A percentile compares a stretch with the other conserved stretches of the same genome.
Conservation (phyloP, 2,329 filamentous ascomycete species). For the Sporothrix curviconia region DNA sequence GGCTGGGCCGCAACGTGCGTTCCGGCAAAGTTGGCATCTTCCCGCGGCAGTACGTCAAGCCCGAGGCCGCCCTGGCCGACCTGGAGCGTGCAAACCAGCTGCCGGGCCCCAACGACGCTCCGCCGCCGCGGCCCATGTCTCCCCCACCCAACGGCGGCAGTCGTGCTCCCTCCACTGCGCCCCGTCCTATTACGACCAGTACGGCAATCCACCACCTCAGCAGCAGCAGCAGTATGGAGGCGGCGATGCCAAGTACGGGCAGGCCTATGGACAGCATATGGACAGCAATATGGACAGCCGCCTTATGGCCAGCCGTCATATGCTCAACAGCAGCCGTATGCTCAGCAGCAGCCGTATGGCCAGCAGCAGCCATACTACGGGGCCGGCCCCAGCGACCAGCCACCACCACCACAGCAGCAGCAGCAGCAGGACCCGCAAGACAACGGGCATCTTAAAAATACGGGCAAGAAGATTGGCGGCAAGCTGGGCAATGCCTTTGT, state of each 20-base stretch:
- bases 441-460: too few relatives aligned
- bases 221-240: conserved; percentile 5
- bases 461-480: conserved; percentile 96
- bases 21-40: conserved; percentile 88
- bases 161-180: neutral
- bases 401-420: conserved; percentile 31
- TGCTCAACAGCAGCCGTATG: conserved; percentile 22
- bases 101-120: conserved; percentile 20
- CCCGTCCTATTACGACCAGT: conserved; percentile 16
- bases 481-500: conserved; percentile 81
- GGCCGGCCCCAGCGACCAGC: conserved; percentile 27
- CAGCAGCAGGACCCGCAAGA: conserved; percentile 38
- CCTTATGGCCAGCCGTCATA: conserved; percentile 20
- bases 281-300: conserved; percentile 6
- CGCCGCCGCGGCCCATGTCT: conserved; percentile 24
- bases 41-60: conserved; percentile 81
- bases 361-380: conserved; percentile 33
- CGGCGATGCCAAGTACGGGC: neutral
- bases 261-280: conserved; percentile 16
- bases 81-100: conserved; percentile 17
- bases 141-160: conserved; percentile 22
- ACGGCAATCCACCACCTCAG: neutral
- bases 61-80: conserved; percentile 37
- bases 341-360: conserved; percentile 23
- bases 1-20: conserved; percentile 79